Conservation (phyloP, 345 rosid species). For the Rhizophora apiculata region DNA sequence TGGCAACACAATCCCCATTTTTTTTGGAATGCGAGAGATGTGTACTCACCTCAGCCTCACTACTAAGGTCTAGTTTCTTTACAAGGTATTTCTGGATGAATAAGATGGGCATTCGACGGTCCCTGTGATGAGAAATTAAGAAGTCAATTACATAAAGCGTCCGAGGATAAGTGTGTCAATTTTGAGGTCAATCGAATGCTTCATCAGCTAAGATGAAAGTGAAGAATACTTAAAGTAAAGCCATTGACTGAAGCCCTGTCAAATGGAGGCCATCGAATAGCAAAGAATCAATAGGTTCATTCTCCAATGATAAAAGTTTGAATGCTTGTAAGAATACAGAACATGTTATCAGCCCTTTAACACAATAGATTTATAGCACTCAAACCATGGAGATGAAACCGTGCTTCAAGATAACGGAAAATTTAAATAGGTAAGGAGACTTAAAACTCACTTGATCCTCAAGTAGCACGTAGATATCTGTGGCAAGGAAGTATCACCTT, state of each 20-base stretch:
- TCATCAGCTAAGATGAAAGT: not conserved
- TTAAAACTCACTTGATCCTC: slow-evolving; percentile 68
- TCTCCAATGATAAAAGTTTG: not conserved
- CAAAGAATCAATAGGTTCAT: not conserved
- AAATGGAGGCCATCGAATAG: not conserved
- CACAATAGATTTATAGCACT: too few relatives aligned
- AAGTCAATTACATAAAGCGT: not conserved
- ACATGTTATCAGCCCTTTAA: too few relatives aligned
- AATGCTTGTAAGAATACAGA: too few relatives aligned
- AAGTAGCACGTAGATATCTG: slow-evolving; percentile 75
- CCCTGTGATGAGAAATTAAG: slow-evolving; percentile 43
- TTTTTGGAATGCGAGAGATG: not conserved
- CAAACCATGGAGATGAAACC: too few relatives aligned
- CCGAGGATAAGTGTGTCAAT: not conserved
- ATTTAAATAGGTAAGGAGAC: slow-evolving; percentile 1
- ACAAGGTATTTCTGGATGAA: slow-evolving; percentile 77
- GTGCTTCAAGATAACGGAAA: not conserved
- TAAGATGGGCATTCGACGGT: slow-evolving; percentile 69
- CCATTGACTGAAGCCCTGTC: not conserved
- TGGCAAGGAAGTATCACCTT: slow-evolving; percentile 69
- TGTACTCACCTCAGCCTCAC: slow-evolving; percentile 67
- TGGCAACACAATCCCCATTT: not conserved
- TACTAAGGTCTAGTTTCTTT: slow-evolving; percentile 63
- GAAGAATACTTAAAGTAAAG: not conserved
- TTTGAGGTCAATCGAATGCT: not conserved